Evolutionary conservation across 768 basidiomycete species (phyloP).

Genomic region (Phylloporus sp.): DNA sequence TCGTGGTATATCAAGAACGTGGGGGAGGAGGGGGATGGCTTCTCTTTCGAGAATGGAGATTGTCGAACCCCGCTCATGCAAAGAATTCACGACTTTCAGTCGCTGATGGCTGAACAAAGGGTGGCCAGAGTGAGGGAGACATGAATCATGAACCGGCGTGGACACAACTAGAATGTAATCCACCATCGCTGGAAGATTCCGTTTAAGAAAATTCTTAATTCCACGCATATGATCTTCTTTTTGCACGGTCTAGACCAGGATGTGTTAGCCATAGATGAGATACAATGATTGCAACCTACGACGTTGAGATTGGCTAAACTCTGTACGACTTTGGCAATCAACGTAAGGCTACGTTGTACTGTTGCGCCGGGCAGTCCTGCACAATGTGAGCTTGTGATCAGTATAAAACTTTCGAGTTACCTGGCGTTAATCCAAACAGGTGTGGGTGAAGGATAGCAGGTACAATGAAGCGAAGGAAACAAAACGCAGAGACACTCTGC

Average conservation of each 20-base stretch:
- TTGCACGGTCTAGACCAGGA: conserved; percentile 45
- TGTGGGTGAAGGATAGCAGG: conserved; percentile 89
- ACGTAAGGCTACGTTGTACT: conserved; percentile 75
- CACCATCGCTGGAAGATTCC: conserved; percentile 64
- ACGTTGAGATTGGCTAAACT: conserved; percentile 82
- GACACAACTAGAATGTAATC: conserved; percentile 78
- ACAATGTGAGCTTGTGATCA: conserved; percentile 8
- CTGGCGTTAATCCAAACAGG: conserved; percentile 73
- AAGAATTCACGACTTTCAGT: conserved; percentile 48
- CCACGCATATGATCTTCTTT: conserved; percentile 83
- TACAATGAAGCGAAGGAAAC: conserved; percentile 85
- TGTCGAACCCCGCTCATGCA: conserved; percentile 52
- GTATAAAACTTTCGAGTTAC: conserved; percentile 35
- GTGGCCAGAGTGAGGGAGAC: conserved; percentile 25
- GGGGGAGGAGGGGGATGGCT: conserved; percentile 67
- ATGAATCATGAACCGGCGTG: conserved; percentile 38
- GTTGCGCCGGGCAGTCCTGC: conserved; percentile 62
- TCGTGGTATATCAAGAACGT: conserved; percentile 73
- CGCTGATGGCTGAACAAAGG: conserved; percentile 46
- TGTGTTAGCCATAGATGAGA: conserved; percentile 2
- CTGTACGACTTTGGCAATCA: conserved; percentile 87
- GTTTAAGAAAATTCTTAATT: conserved; percentile 67
- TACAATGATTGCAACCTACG: conserved; percentile 37
- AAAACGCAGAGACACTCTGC: conserved; percentile 86
- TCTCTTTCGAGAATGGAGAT: conserved; percentile 64